A percentile compares a stretch with the other conserved stretches of the same genome.
phyloP scores from a whole-genome alignment of 1,284 basidiomycete genomes.

The Sanghuangporus weigelae region DNA sequence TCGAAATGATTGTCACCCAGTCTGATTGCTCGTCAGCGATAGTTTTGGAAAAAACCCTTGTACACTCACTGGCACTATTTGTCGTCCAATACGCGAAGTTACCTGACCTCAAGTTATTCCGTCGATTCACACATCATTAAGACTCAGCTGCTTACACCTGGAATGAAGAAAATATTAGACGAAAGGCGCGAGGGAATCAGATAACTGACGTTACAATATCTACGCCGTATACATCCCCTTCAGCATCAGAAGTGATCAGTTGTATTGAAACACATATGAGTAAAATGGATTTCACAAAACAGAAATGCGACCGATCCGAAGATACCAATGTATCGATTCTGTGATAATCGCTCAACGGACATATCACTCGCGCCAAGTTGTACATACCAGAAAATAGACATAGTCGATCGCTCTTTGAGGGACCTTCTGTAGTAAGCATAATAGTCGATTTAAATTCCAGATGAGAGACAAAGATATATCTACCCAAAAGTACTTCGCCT shows the following conservation, averaged over 20 bases:
- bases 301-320: neutral
- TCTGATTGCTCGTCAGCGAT: neutral
- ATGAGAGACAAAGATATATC: too few species aligned
- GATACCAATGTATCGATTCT: constrained; percentile 7
- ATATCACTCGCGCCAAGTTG: neutral
- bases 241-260: neutral
- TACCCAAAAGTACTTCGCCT: too few species aligned
- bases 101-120: neutral
- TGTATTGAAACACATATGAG: neutral
- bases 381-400: neutral
- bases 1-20: neutral
- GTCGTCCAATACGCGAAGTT: neutral
- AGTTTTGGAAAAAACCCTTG: neutral
- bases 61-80: neutral
- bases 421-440: too few species aligned
- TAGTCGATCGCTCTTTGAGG: neutral
- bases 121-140: neutral
- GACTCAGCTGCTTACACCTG: neutral
- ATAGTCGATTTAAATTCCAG: too few species aligned
- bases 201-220: neutral
- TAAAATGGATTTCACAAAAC: neutral
- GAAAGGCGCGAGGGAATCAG: neutral
- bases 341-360: too few species aligned
- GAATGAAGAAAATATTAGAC: neutral
- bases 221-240: too few species aligned